phyloP scores from a whole-genome alignment of 148 eudicot species.

The Rhododendron kiyosumense region DNA sequence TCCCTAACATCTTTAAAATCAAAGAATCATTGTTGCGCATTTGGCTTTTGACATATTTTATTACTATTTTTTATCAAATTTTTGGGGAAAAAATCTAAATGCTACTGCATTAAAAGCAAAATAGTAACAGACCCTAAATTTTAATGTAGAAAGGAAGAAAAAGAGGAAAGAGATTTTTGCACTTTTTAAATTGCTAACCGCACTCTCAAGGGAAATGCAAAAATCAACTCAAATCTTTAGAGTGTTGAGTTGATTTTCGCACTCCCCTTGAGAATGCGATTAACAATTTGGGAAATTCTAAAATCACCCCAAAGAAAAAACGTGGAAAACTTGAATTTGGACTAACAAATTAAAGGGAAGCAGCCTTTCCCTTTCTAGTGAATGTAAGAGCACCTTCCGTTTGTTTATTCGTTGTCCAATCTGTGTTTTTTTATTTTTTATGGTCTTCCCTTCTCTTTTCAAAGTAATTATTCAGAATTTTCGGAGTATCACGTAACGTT shows the following conservation, averaged over 20 bases:
- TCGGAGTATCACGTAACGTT: too few species aligned
- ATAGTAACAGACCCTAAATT: too few species aligned
- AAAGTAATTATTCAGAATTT: too few species aligned
- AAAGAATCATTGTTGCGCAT: not conserved
- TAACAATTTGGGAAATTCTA: too few species aligned
- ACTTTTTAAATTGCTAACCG: too few species aligned
- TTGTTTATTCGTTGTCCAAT: not conserved
- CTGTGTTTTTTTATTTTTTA: not conserved
- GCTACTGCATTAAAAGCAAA: not conserved
- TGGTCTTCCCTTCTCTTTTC: not conserved
- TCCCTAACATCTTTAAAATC: not conserved
- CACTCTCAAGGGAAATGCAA: too few species aligned
- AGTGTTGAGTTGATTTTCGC: too few species aligned
- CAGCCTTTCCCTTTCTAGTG: not conserved
- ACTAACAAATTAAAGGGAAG: not conserved
- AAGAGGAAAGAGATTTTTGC: too few species aligned
- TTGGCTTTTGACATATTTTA: not conserved
- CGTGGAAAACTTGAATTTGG: not conserved
- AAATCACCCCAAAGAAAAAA: not conserved
- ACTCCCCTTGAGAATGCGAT: too few species aligned
- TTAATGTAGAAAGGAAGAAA: too few species aligned
- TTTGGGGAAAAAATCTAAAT: not conserved
- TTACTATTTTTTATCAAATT: not conserved
- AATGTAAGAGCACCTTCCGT: not conserved
- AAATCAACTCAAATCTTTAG: too few species aligned